Evolutionary conservation across 1,284 basidiomycete species (phyloP).

Genomic region (Cryptococcus sp.): DNA sequence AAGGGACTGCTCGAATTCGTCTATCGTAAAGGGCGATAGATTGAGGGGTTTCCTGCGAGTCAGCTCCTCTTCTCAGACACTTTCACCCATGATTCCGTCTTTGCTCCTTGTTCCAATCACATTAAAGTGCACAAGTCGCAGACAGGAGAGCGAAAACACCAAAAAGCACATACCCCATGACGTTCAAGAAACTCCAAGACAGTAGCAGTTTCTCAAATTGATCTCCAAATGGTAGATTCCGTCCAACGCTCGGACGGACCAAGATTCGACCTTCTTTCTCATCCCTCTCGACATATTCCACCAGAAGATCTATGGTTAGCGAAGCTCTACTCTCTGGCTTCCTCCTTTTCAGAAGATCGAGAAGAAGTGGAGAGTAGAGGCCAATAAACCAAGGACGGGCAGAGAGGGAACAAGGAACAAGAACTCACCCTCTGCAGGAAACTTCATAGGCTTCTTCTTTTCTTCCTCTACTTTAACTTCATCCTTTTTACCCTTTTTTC

Average conservation of each 20-base stretch:
- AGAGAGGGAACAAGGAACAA: too few species aligned
- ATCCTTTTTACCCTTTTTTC: slow-evolving; percentile 67
- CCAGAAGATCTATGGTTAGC: slow-evolving; percentile 64
- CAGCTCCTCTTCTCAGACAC: too few species aligned
- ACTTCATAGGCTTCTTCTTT: slow-evolving; percentile 71
- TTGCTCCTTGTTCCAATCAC: neutral
- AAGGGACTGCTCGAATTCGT: slow-evolving; percentile 86
- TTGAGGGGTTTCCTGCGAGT: slow-evolving; percentile 62
- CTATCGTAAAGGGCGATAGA: slow-evolving; percentile 85
- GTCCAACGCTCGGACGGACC: slow-evolving; percentile 60
- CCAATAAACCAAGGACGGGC: too few species aligned
- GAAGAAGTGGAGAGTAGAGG: neutral
- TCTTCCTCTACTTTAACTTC: slow-evolving; percentile 56
- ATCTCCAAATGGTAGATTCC: slow-evolving; percentile 69
- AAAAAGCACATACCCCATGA: slow-evolving; percentile 67
- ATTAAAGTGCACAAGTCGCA: too few species aligned
- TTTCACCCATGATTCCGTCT: too few species aligned
- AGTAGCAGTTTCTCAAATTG: slow-evolving; percentile 80
- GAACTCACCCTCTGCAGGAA: slow-evolving; percentile 53
- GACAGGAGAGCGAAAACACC: neutral
- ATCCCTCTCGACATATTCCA: slow-evolving; percentile 67
- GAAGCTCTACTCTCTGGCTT: slow-evolving; percentile 7
- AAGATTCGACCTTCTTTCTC: slow-evolving; percentile 39
- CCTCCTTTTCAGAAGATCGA: slow-evolving; percentile 12
- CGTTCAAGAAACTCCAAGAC: slow-evolving; percentile 87